A percentile compares a stretch with the other conserved stretches of the same genome.
These are phyloP conservation scores for Nakaseomyces bracarensis DNA, from an alignment of 1,139 yeast species.

Conservation along the genomic window DNA sequence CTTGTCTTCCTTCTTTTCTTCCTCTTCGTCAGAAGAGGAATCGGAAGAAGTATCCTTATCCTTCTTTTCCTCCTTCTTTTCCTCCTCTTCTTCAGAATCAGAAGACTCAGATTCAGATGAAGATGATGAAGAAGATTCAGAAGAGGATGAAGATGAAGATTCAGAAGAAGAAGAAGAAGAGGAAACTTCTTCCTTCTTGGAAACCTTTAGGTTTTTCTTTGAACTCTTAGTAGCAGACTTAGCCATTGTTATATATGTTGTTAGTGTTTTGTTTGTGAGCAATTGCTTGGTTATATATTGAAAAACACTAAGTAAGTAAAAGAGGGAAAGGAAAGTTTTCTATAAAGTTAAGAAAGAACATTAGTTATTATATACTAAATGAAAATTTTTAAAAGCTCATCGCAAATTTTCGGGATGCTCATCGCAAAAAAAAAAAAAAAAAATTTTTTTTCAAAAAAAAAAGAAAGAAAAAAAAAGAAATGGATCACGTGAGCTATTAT, in stretches of 20 bases:
- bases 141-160: slow-evolving; percentile 21
- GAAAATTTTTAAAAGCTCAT: background rate
- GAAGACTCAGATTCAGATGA: slow-evolving; percentile 11
- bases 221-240: slow-evolving; percentile 18
- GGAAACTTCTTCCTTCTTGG: slow-evolving; percentile 12
- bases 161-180: slow-evolving; percentile 12
- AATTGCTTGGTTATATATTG: background rate
- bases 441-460: slow-evolving; percentile 2
- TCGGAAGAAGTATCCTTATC: slow-evolving; percentile 14
- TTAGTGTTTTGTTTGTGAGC: background rate
- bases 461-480: slow-evolving; percentile 11
- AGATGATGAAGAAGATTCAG: slow-evolving; percentile 22
- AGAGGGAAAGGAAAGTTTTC: background rate
- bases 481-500: slow-evolving; percentile 5
- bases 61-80: slow-evolving; percentile 28
- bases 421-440: slow-evolving; percentile 4
- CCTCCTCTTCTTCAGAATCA: slow-evolving; percentile 13
- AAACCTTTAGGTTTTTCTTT: slow-evolving; percentile 10
- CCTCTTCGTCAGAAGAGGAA: slow-evolving; percentile 11
- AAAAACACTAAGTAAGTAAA: background rate
- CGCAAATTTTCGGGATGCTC: slow-evolving; percentile 3
- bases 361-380: background rate
- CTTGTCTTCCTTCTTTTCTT: slow-evolving; percentile 29
- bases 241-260: slow-evolving; percentile 16
- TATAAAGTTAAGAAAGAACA: background rate